Evolutionary conservation across 257 asterid species (phyloP).

Genomic region (Solanum gandarillasii): DNA sequence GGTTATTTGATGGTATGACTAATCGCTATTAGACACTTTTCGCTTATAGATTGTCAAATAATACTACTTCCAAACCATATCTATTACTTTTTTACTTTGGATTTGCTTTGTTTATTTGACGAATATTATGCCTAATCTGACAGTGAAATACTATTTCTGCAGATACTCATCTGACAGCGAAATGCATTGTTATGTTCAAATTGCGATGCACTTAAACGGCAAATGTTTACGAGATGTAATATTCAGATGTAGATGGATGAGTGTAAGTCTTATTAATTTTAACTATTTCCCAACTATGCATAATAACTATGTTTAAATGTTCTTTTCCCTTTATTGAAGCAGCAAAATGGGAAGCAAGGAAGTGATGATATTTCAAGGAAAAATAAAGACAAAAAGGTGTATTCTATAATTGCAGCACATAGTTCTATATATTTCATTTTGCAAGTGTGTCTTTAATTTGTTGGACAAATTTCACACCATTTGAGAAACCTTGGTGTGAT

Average conservation of each 20-base stretch:
- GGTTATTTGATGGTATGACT: too few species aligned
- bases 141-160: constrained; percentile 16
- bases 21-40: background rate
- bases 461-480: background rate
- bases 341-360: background rate
- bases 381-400: too few species aligned
- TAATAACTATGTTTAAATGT: too few species aligned
- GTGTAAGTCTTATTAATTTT: constrained; percentile 33
- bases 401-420: too few species aligned
- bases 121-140: background rate
- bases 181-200: constrained; percentile 54
- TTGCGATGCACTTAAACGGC: constrained; percentile 59
- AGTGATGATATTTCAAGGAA: background rate
- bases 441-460: background rate
- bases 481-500: too few species aligned
- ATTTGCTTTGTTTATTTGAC: background rate
- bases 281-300: background rate
- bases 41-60: background rate
- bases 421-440: background rate
- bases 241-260: constrained; percentile 89
- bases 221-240: constrained; percentile 92
- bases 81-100: background rate
- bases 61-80: background rate
- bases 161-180: constrained; percentile 53
- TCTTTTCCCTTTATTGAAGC: too few species aligned